Evolutionary conservation across 2,329 filamentous ascomycete genomes (phyloP).

Genomic region (Pseudogymnoascus sp.): DNA sequence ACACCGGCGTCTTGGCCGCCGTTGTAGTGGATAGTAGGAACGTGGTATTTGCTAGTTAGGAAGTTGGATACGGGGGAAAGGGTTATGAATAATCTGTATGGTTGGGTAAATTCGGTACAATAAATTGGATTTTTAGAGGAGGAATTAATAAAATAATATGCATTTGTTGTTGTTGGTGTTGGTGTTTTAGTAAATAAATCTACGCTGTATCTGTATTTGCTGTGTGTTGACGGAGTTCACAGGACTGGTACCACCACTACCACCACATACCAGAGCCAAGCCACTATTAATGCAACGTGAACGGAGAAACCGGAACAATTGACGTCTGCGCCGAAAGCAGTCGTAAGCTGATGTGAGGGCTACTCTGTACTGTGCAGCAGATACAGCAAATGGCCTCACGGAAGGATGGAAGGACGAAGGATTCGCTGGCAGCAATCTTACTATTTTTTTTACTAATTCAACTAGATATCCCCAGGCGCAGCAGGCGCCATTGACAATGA

Average conservation of each 20-base stretch:
- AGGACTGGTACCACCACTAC: background rate
- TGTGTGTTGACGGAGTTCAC: background rate
- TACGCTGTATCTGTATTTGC: background rate
- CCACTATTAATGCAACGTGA: background rate
- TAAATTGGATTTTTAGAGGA: background rate
- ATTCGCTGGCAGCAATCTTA: background rate
- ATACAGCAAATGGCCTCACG: background rate
- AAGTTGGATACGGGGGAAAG: background rate
- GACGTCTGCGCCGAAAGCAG: background rate
- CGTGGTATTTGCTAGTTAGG: background rate
- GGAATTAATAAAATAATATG: background rate
- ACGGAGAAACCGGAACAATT: background rate
- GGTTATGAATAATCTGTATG: background rate
- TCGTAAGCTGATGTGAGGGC: conserved; percentile 5
- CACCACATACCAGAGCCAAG: background rate
- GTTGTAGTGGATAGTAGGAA: background rate
- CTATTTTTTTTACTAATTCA: background rate
- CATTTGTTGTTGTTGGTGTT: background rate
- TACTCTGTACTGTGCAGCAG: background rate
- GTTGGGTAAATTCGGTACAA: background rate
- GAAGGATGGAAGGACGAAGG: background rate
- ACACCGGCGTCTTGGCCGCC: background rate
- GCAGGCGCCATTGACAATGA: background rate
- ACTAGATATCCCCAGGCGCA: background rate
- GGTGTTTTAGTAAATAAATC: background rate